These are phyloP conservation scores for Ammopiptanthus mongolicus DNA, from an alignment of 306 rosid species.

Conservation along the genomic window DNA sequence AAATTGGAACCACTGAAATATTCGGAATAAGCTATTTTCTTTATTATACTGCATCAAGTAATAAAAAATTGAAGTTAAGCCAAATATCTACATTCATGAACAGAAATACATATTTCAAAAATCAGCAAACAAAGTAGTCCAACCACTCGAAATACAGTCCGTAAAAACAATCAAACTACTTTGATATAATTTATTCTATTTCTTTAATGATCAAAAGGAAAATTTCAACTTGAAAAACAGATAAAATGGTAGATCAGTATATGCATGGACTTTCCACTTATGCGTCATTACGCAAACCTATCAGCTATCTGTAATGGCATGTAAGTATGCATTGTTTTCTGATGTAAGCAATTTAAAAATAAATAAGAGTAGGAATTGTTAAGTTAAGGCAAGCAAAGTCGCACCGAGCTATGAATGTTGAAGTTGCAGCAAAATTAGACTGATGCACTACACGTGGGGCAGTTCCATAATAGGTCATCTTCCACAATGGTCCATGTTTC, in stretches of 20 bases:
- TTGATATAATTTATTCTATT: background rate
- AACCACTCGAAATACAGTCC: background rate
- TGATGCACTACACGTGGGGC: slow-evolving; percentile 90
- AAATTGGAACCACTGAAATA: slow-evolving; percentile 6
- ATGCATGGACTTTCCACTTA: background rate
- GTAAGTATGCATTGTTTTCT: background rate
- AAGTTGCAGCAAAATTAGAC: slow-evolving; percentile 87
- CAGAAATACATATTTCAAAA: background rate
- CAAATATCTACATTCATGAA: background rate
- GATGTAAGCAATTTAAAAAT: background rate
- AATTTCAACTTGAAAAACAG: slow-evolving; percentile 1
- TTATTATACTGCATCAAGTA: background rate
- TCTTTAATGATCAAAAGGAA: background rate
- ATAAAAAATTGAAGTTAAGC: background rate
- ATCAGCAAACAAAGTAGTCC: background rate
- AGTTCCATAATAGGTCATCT: slow-evolving; percentile 81
- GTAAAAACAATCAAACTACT: background rate
- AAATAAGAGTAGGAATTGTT: background rate
- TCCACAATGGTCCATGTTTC: slow-evolving; percentile 88
- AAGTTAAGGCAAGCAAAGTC: slow-evolving; percentile 12
- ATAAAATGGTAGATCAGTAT: background rate
- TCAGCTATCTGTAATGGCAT: background rate
- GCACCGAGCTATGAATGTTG: slow-evolving; percentile 93
- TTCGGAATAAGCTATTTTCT: background rate
- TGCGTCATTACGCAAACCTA: background rate